Evolutionary conservation across 2,329 filamentous ascomycete species (phyloP), one percentile per base, ranked within the genome.

Genomic region (Xylaria hypoxylon): DNA sequence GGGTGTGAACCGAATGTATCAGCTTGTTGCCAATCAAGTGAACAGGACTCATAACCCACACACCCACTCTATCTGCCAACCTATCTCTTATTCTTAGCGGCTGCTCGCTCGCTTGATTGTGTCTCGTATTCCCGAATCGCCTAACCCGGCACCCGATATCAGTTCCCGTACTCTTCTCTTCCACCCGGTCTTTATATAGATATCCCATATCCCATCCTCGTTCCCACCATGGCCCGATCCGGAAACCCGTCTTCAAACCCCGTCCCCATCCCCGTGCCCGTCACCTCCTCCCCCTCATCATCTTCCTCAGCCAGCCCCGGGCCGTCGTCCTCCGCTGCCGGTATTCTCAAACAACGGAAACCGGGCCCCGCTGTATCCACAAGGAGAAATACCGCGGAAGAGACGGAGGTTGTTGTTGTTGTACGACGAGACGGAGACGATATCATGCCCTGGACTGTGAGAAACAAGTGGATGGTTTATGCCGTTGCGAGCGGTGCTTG

Each of bases 401-500:
- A 42, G 33, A 7, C 2, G 15, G 26, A 5, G 2, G 24, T 4
- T 48, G 11, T 3, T 22, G 42, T 3, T 45, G 42, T 22, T 22
- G 15, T 5, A 15, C 35, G 35, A 15, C 4, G 13, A 38, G 33
- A 55, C 35, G 7, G 22, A 7, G 52, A 42, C 22, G 52, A 55
- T 19, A 42, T 26, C 22, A 72, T 74, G 73, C 74, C 76, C 3
- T 78, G 73, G 75, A 45, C 71, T 1, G 61, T 31, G 24, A 67
- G 75, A 57, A 80, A 80, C 70, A 84, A 86, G 70, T 91, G 89
- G 89, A 85, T 95, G 68, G 80, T 90, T 57, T 85, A 91, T 68
- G 91, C 92, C 47, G 77, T 94, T 47, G 87, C 90, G 55, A 93
- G 90, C 75, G 92, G 92, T 68, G 89, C 87, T 59, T 94, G 91